These are phyloP conservation scores for Trypanosomatidae sp. DNA, from an alignment of 208 protist species.

Conservation along the genomic window DNA sequence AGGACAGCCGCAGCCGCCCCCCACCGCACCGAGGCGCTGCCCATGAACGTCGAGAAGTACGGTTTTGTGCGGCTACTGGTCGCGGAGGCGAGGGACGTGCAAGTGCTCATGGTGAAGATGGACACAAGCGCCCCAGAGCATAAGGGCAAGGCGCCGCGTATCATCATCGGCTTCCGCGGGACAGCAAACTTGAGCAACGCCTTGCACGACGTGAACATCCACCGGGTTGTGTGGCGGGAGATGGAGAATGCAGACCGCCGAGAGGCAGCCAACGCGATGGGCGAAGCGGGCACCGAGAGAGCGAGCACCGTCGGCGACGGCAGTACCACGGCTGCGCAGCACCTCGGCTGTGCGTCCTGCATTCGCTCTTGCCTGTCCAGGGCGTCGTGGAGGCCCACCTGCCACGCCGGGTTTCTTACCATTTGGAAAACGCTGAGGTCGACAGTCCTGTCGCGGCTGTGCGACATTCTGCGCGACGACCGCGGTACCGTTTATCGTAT, in stretches of 20 bases:
- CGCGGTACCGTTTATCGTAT: constrained; percentile 64
- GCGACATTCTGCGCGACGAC: constrained; percentile 36
- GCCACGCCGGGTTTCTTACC: constrained; percentile 84
- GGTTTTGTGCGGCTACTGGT: constrained; percentile 70
- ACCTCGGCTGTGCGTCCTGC: constrained; percentile 36
- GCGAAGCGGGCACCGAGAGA: neutral
- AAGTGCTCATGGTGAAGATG: constrained; percentile 75
- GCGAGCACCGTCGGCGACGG: constrained; percentile 10
- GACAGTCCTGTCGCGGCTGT: constrained; percentile 51
- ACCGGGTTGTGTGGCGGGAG: constrained; percentile 73
- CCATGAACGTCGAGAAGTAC: constrained; percentile 83
- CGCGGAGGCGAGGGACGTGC: constrained; percentile 58
- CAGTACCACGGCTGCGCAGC: constrained; percentile 17
- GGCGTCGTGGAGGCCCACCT: constrained; percentile 51
- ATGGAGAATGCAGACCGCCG: constrained; percentile 37
- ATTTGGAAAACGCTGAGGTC: constrained; percentile 75
- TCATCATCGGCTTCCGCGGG: constrained; percentile 89
- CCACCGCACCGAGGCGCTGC: constrained; percentile 12
- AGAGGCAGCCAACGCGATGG: neutral
- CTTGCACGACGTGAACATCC: constrained; percentile 72
- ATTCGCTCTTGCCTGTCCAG: constrained; percentile 21
- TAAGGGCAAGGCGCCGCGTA: constrained; percentile 59
- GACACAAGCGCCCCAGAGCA: constrained; percentile 40
- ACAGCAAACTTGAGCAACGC: constrained; percentile 84
- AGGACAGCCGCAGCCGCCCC: neutral